These are phyloP conservation scores for Fonsecaea multimorphosa DNA, from an alignment of 2,329 filamentous ascomycete genomes.

Conservation along the genomic window DNA sequence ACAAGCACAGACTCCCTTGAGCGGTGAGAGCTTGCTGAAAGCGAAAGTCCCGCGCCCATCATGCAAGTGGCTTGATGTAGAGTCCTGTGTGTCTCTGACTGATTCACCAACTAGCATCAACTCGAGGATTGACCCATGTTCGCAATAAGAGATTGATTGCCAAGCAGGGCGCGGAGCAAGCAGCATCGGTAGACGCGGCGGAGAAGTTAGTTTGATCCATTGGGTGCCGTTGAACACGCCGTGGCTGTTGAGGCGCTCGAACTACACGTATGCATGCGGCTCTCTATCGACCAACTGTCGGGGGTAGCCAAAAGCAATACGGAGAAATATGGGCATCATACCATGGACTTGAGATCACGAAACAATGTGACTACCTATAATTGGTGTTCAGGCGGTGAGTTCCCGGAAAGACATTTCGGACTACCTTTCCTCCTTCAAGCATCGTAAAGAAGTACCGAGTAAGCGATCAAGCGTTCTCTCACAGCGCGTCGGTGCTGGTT, in stretches of 20 bases:
- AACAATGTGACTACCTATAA: neutral
- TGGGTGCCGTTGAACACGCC: neutral
- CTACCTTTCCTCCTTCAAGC: neutral
- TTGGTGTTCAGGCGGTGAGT: neutral
- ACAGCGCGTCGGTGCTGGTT: neutral
- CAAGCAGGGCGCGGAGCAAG: slow-evolving; percentile 1
- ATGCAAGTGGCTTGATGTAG: neutral
- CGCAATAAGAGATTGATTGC: neutral
- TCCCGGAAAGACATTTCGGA: neutral
- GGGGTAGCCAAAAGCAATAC: neutral
- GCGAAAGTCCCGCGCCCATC: neutral
- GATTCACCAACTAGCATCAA: neutral
- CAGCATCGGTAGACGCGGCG: neutral
- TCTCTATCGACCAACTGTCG: neutral
- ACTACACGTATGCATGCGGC: neutral
- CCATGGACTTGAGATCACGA: neutral
- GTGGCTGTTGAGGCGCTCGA: neutral
- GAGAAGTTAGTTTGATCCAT: neutral
- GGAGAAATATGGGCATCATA: neutral
- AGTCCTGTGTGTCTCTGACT: neutral
- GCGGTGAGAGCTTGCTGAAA: neutral
- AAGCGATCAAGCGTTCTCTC: neutral
- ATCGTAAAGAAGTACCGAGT: neutral
- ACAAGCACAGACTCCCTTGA: neutral
- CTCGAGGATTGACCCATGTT: neutral